These are phyloP conservation scores for Acrasis kona DNA, from an alignment of 78 protist genomes.

Conservation along the genomic window DNA sequence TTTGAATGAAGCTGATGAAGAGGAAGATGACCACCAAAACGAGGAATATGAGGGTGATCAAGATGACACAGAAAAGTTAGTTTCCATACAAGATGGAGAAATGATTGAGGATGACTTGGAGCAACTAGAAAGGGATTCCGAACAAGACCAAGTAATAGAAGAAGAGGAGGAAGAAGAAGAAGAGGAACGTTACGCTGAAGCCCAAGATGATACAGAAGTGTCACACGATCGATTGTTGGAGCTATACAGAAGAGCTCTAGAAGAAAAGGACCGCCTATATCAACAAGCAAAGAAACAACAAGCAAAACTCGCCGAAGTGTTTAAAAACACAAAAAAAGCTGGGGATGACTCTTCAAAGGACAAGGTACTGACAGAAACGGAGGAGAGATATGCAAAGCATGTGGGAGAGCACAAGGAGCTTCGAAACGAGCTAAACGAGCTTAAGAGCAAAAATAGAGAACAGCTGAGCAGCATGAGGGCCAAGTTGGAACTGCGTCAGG, in stretches of 20 bases:
- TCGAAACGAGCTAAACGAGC: background rate
- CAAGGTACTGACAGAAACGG: background rate
- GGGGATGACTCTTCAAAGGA: background rate
- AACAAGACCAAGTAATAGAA: too few species aligned
- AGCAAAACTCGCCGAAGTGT: background rate
- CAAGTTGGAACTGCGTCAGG: background rate
- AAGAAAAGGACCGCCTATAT: background rate
- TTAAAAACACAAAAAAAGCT: background rate
- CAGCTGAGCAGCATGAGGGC: background rate
- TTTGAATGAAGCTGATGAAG: too few species aligned
- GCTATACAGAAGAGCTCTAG: background rate
- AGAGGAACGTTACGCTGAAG: background rate
- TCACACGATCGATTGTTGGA: background rate
- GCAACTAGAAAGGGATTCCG: too few species aligned
- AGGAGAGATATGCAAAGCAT: constrained; percentile 5
- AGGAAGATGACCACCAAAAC: constrained; percentile 9
- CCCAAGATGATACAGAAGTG: background rate
- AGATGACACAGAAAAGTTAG: background rate
- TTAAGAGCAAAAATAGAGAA: background rate
- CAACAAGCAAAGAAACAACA: background rate
- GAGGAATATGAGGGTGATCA: constrained; percentile 2
- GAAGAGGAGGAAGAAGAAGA: constrained; percentile 4
- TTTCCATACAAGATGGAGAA: background rate
- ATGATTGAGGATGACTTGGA: background rate
- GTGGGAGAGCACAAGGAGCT: background rate